Evolutionary conservation across 1,284 basidiomycete genomes (phyloP).

Genomic region (Peniophora sp.): DNA sequence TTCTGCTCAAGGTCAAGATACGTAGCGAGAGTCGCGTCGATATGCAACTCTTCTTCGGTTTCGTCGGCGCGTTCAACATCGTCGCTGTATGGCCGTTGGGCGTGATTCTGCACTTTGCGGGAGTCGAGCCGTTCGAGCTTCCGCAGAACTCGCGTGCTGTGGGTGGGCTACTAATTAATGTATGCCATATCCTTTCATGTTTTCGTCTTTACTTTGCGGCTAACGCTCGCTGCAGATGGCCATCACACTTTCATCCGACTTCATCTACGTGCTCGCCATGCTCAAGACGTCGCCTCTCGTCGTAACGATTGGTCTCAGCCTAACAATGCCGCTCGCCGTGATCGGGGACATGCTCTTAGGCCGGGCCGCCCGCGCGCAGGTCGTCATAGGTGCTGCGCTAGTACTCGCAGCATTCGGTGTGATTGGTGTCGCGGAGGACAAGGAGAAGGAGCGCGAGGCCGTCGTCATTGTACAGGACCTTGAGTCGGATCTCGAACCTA

Average conservation of each 20-base stretch:
- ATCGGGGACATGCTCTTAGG: constrained; percentile 70
- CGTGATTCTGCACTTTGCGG: constrained; percentile 70
- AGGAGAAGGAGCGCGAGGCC: constrained; percentile 19
- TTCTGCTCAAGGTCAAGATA: constrained; percentile 85
- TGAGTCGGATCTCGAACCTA: constrained; percentile 10
- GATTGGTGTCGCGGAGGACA: constrained; percentile 55
- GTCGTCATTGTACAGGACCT: constrained; percentile 12
- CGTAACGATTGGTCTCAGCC: constrained; percentile 87
- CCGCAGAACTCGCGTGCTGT: constrained; percentile 59
- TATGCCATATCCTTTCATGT: constrained; percentile 23
- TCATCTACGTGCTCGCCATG: constrained; percentile 88
- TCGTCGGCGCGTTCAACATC: constrained; percentile 89
- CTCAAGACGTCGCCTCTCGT: constrained; percentile 93
- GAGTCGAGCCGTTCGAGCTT: constrained; percentile 70
- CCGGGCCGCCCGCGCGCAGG: constrained; percentile 43
- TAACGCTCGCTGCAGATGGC: constrained; percentile 51
- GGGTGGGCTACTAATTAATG: constrained; percentile 70
- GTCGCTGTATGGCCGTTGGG: constrained; percentile 78
- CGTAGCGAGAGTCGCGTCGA: constrained; percentile 80
- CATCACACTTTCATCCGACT: constrained; percentile 82
- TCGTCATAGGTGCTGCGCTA: constrained; percentile 59
- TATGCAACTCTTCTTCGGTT: constrained; percentile 93
- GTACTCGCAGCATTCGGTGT: constrained; percentile 62
- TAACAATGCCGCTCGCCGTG: constrained; percentile 92
- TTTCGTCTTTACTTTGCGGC: neutral